A percentile compares a stretch with the other conserved stretches of the same genome.
Conservation (phyloP, 2,329 filamentous ascomycete species). For the Sporothrix dimorphospora region DNA sequence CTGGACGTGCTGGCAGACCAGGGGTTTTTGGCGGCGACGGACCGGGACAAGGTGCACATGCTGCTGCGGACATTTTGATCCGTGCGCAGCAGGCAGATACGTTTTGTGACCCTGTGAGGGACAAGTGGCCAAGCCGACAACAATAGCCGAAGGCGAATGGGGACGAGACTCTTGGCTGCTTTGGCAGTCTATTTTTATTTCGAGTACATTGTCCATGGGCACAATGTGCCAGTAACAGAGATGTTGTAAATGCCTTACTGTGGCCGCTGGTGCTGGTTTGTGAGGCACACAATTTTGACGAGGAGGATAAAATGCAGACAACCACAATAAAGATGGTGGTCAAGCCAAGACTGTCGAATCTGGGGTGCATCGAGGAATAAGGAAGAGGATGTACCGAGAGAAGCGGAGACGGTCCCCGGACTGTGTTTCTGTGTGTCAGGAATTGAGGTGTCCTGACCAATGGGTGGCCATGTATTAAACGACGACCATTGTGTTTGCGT, state of each 20-base stretch:
- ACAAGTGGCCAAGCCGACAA: neutral
- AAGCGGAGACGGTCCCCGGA: neutral
- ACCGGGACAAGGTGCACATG: slow-evolving; percentile 4
- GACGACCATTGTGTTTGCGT: neutral
- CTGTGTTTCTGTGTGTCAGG: neutral
- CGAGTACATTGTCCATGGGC: too few species aligned
- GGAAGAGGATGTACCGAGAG: slow-evolving; percentile 3
- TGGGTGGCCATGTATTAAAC: neutral
- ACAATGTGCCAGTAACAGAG: too few species aligned
- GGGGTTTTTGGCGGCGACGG: slow-evolving; percentile 36
- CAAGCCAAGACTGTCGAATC: neutral
- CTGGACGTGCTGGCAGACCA: slow-evolving; percentile 39
- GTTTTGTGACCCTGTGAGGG: too few species aligned
- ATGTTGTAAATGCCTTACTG: too few species aligned
- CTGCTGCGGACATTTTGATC: slow-evolving; percentile 5
- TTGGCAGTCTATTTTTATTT: neutral
- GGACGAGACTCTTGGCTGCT: neutral
- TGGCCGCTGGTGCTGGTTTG: neutral
- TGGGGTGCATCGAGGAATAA: neutral
- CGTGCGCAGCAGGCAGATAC: neutral
- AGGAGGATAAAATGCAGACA: neutral
- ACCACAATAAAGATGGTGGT: neutral
- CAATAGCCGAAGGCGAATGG: neutral
- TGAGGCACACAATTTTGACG: neutral
- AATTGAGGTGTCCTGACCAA: neutral